Evolutionary conservation across 192 early-diverging fungal species (phyloP).

Genomic region (Rhizoclosmatium sp.): DNA sequence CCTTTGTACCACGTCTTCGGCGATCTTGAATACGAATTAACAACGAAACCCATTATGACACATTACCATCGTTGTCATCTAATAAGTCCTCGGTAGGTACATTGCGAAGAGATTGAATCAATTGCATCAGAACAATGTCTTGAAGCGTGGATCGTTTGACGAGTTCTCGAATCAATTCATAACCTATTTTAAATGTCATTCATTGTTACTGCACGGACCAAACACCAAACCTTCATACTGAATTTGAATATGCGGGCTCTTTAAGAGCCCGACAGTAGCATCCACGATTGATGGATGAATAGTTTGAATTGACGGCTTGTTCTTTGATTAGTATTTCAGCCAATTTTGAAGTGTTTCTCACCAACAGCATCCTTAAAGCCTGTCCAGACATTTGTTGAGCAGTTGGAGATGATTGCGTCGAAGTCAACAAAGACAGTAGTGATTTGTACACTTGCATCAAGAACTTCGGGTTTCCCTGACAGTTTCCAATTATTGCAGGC

Average conservation of each 20-base stretch:
- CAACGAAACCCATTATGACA: neutral
- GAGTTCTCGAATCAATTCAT: conserved; percentile 62
- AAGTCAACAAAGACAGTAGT: conserved; percentile 61
- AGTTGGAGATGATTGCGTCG: conserved; percentile 52
- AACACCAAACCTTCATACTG: conserved; percentile 65
- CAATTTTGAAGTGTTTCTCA: conserved; percentile 19
- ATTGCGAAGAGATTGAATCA: conserved; percentile 58
- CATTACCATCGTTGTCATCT: conserved; percentile 44
- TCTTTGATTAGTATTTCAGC: neutral
- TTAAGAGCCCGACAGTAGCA: conserved; percentile 56
- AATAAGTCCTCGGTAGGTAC: conserved; percentile 45
- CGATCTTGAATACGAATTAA: conserved; percentile 42
- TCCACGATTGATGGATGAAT: conserved; percentile 65
- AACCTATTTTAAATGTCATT: conserved; percentile 46
- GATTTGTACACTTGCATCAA: conserved; percentile 71
- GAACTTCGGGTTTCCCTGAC: conserved; percentile 69
- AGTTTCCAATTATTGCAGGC: neutral
- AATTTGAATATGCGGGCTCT: conserved; percentile 65
- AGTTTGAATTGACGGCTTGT: conserved; percentile 60
- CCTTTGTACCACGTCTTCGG: conserved; percentile 42
- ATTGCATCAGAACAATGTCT: conserved; percentile 57
- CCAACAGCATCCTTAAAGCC: conserved; percentile 62
- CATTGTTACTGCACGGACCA: neutral
- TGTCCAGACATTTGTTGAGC: conserved; percentile 71
- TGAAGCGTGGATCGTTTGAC: conserved; percentile 52